Evolutionary conservation across 352 stramenopile species (phyloP), one percentile per base, ranked within the genome.

Genomic region (Phytophthora europaea): DNA sequence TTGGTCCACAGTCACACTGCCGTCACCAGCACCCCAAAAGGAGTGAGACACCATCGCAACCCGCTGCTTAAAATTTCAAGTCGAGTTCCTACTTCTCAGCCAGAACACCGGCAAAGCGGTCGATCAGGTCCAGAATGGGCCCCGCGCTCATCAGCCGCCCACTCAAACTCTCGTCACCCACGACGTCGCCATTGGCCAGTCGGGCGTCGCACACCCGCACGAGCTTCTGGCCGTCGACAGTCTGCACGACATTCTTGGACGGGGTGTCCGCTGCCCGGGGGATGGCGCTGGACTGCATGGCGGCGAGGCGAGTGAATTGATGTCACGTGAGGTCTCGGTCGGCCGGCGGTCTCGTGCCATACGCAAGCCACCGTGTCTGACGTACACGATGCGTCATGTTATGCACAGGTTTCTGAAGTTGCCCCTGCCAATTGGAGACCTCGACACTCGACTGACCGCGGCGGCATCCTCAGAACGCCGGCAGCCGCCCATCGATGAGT

Each of bases 41-140:
- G 1, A 10, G 16, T 22, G 4, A 50, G 16, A 15, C 16, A 50
- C 16, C 16, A 20, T 12, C 16, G 16, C 5, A 50, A n/a, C 40
- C 40, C 40, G 18, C 18, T 13, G 36, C 36, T 3, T 12, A 20
- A 65, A 20, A 45, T 22, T 28, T 23, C 4, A 16, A n/a, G 6
- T 54, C n/a, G 10, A 33, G 9, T 33, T 31, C 22, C n/a, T 67
- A 86, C 82, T 90, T 90, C 57, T 89, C 82, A 12, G 81, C 79
- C 6, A 92, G 71, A 13, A 81, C 77, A 6, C 72, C 80, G 16
- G 81, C 84, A 36, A 90, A 83, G 55, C 88, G 84, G 60, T 89
- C 81, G 33, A 89, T 72, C 38, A 79, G 69, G 28, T 87, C 77
- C 38, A 89, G 71, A 61, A 89, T 83, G 31, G 81, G 77, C 0